Evolutionary conservation across 257 asterid genomes (phyloP).

Genomic region (Solanum medicagineum): DNA sequence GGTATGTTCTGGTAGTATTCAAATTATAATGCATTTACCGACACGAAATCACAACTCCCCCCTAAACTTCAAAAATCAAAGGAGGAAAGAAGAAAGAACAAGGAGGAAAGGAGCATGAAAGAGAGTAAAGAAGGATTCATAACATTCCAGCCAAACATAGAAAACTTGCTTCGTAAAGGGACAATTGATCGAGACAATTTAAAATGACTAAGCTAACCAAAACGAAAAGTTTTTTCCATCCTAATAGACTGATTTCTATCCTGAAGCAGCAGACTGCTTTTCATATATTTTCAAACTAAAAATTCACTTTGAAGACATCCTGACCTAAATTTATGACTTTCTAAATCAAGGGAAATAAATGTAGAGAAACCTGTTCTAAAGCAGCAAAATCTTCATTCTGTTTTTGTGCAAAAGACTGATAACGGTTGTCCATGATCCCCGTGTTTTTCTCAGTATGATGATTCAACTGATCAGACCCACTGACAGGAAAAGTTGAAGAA

Average conservation of each 20-base stretch:
- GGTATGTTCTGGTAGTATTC: background rate
- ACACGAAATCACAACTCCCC: background rate
- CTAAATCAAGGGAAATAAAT: background rate
- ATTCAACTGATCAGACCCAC: conserved; percentile 33
- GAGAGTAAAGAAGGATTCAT: background rate
- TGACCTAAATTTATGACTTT: background rate
- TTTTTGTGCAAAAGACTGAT: conserved; percentile 36
- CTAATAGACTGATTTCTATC: background rate
- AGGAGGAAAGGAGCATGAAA: background rate
- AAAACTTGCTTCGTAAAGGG: background rate
- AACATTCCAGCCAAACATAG: background rate
- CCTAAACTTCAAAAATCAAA: background rate
- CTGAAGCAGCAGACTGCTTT: background rate
- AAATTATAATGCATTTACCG: background rate
- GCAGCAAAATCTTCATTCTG: conserved; percentile 86
- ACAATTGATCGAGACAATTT: background rate
- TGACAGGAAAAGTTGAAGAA: conserved; percentile 25
- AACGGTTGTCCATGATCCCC: conserved; percentile 15
- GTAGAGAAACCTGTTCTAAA: conserved; percentile 73
- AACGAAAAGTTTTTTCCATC: background rate
- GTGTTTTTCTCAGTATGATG: conserved; percentile 17
- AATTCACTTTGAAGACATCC: background rate
- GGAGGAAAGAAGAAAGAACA: background rate
- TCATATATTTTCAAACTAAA: background rate
- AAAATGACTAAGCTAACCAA: background rate